A percentile compares a stretch with the other conserved stretches of the same genome.
phyloP scores from a whole-genome alignment of 257 asterid genomes.

The Paraleonurus japonicus region DNA sequence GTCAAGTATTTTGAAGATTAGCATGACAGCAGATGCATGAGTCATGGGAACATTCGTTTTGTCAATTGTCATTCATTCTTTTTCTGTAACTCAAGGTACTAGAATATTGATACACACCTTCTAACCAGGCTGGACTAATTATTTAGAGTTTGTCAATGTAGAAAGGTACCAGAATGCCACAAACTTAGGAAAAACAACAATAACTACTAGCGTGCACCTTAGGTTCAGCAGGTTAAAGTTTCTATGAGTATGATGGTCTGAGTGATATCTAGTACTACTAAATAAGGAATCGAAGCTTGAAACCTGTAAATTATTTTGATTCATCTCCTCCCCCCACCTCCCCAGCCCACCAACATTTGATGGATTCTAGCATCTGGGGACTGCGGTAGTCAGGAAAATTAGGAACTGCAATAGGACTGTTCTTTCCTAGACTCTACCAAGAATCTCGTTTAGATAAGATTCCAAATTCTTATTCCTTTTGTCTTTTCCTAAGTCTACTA shows the following conservation, averaged over 20 bases:
- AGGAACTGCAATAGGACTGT: neutral
- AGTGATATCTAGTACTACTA: neutral
- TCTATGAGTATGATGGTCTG: neutral
- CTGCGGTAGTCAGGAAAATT: neutral
- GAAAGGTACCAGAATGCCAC: neutral
- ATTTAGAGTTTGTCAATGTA: neutral
- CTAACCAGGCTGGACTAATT: neutral
- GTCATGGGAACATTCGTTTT: neutral
- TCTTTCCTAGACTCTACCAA: slow-evolving; percentile 2
- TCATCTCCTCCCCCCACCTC: neutral
- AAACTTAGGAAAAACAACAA: neutral
- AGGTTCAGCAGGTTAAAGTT: neutral
- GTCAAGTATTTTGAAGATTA: slow-evolving; percentile 4
- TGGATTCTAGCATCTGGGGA: neutral
- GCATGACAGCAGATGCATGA: slow-evolving; percentile 7
- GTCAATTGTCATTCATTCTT: neutral
- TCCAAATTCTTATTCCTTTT: neutral
- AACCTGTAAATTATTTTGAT: neutral
- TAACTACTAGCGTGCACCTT: neutral
- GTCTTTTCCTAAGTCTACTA: neutral
- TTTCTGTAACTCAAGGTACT: neutral
- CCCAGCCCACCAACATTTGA: neutral
- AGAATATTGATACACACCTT: neutral
- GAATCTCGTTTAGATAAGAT: neutral
- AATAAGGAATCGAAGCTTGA: neutral